Evolutionary conservation across 2,329 filamentous ascomycete genomes (phyloP), one percentile per base, ranked within the genome.

Genomic region (Anthostomella pinea): DNA sequence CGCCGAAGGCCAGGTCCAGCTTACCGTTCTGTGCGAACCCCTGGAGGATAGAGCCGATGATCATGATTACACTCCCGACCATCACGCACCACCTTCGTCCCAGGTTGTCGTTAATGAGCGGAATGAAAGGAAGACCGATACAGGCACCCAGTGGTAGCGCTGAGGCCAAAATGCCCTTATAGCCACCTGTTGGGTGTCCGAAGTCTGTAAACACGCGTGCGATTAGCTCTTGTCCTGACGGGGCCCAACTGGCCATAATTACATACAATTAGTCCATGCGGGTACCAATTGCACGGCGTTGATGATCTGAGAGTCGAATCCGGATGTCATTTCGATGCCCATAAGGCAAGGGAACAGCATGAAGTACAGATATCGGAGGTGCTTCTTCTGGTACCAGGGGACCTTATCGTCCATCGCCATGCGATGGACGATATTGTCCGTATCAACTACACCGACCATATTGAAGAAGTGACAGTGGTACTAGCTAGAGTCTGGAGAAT

Each of bases 241-340:
- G 29, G 18, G 16, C 27, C 21, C 5, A n/a, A 4, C n/a, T 44
- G 25, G 41, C 39, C 25, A 25, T 30, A 11, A 5, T 4, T 26
- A 53, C 62, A 48, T 47, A 64, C 63, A 65, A 0, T 46, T 8
- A 14, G 48, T 49, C 60, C 62, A 65, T 2, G 56, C 54, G 1
- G 62, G 61, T 3, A 65, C 55, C 3, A 66, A 44, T 43, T 65
- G 62, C 2, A 64, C 60, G 16, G 62, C 52, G 38, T 66, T 65
- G 48, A 66, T 65, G 36, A 66, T 65, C 46, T 65, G 62, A 8
- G 62, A 65, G 48, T 66, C 76, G 47, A 79, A 80, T 0, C 76
- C 75, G 4, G 73, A 77, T 0, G 75, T 79, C 51, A 77, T 76
- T 58, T 80, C 75, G 30, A 80, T 76, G 24, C 75, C 75, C 55